phyloP scores from a whole-genome alignment of 305 asterid species.

The Solanum hybrid region DNA sequence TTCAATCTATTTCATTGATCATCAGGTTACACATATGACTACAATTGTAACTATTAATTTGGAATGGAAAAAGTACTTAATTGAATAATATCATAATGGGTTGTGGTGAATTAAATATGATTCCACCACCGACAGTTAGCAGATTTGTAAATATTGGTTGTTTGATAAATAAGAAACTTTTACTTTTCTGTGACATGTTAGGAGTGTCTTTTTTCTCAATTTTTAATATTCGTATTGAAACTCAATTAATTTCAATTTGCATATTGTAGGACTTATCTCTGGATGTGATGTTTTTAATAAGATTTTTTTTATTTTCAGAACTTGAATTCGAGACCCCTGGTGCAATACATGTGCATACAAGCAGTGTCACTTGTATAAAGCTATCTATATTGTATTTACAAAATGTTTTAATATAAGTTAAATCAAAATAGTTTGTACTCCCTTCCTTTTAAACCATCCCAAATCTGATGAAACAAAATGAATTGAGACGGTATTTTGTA shows the following conservation, averaged over 20 bases:
- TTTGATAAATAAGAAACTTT: neutral
- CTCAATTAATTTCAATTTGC: too few relatives aligned
- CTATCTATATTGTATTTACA: neutral
- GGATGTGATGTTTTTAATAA: accelerated
- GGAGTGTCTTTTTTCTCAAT: neutral
- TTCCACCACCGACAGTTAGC: neutral
- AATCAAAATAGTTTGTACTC: neutral
- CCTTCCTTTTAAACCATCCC: neutral
- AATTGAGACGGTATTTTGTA: neutral
- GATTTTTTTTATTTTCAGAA: too few relatives aligned
- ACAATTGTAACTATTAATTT: too few relatives aligned
- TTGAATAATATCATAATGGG: too few relatives aligned
- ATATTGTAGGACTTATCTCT: too few relatives aligned
- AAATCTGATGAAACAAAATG: neutral
- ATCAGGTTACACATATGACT: accelerated
- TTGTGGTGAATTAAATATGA: too few relatives aligned
- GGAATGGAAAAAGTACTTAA: too few relatives aligned
- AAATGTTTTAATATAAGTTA: too few relatives aligned
- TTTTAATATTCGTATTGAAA: neutral
- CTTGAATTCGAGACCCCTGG: accelerated
- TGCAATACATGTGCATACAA: neutral
- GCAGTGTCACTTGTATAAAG: neutral
- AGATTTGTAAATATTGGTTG: neutral
- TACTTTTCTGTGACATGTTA: neutral
- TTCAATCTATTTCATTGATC: neutral